These are phyloP conservation scores for Blastocystis sp. DNA, from an alignment of 352 stramenopile genomes.

Conservation along the genomic window DNA sequence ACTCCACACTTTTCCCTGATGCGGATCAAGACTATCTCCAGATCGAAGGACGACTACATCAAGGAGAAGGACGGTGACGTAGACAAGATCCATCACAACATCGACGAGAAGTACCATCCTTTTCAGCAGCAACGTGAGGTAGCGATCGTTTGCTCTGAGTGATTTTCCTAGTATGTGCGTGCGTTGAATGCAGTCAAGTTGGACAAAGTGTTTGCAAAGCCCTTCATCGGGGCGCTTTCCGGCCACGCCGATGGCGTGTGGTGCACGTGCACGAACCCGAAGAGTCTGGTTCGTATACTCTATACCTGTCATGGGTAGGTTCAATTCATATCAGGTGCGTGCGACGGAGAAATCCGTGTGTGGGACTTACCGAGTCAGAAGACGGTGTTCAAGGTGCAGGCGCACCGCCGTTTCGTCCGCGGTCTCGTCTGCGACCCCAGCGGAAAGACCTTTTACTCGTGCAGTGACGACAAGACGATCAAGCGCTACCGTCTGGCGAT, in stretches of 20 bases:
- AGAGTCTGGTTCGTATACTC: conserved; percentile 66
- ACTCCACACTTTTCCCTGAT: conserved; percentile 68
- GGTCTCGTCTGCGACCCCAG: conserved; percentile 73
- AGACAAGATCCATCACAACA: conserved; percentile 85
- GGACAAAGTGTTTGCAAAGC: conserved; percentile 94
- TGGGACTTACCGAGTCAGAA: conserved; percentile 88
- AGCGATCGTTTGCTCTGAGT: neutral
- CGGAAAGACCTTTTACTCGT: conserved; percentile 79
- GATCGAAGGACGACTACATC: conserved; percentile 82
- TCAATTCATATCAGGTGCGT: conserved; percentile 71
- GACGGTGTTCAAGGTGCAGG: conserved; percentile 81
- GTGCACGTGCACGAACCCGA: conserved; percentile 76
- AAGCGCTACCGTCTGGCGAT: conserved; percentile 73
- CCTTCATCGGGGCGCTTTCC: conserved; percentile 88
- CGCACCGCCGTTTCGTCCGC: conserved; percentile 82
- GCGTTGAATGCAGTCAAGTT: conserved; percentile 92
- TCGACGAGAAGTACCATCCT: conserved; percentile 82
- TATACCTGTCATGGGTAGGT: conserved; percentile 52
- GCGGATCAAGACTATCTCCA: conserved; percentile 97
- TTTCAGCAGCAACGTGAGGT: conserved; percentile 67
- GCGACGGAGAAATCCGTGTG: conserved; percentile 82
- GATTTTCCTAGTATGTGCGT: conserved; percentile 76
- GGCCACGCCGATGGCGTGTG: conserved; percentile 90
- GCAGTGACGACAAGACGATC: conserved; percentile 83
- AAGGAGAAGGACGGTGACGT: conserved; percentile 82